These are phyloP conservation scores for Caloboletus firmus DNA, from an alignment of 1,284 basidiomycete species.

Conservation along the genomic window DNA sequence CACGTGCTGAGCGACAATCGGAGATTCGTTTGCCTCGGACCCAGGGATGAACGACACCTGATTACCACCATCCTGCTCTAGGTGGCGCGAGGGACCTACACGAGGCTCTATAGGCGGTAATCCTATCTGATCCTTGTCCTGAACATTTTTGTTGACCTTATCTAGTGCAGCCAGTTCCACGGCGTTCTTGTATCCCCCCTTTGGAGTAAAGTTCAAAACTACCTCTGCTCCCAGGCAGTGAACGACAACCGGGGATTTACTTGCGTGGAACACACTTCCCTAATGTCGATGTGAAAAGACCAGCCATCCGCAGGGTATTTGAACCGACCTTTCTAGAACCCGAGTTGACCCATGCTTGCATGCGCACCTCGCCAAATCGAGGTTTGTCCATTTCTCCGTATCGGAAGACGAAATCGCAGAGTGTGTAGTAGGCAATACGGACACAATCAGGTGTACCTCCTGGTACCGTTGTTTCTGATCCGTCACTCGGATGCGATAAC, in stretches of 20 bases:
- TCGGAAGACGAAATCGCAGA: slow-evolving; percentile 21
- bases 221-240: slow-evolving; percentile 30
- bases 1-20: slow-evolving; percentile 2
- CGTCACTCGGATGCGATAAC: slow-evolving; percentile 8
- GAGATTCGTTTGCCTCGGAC: not conserved
- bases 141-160: slow-evolving; percentile 15
- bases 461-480: slow-evolving; percentile 20
- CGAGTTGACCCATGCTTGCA: slow-evolving; percentile 36
- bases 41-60: not conserved
- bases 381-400: slow-evolving; percentile 24
- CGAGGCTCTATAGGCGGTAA: not conserved
- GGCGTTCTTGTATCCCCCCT: slow-evolving; percentile 23
- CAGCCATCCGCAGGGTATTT: not conserved
- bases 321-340: slow-evolving; percentile 38
- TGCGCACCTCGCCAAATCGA: slow-evolving; percentile 30
- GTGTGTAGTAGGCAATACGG: slow-evolving; percentile 23
- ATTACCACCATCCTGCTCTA: not conserved
- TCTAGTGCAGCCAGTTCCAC: not conserved
- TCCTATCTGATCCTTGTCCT: slow-evolving; percentile 4
- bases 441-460: slow-evolving; percentile 31
- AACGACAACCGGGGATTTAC: slow-evolving; percentile 19
- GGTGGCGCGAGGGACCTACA: slow-evolving; percentile 1
- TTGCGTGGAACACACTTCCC: slow-evolving; percentile 29
- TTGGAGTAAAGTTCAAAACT: slow-evolving; percentile 23
- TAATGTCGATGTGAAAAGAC: slow-evolving; percentile 12